Evolutionary conservation across 305 asterid genomes (phyloP).

Genomic region (Lippia alba): DNA sequence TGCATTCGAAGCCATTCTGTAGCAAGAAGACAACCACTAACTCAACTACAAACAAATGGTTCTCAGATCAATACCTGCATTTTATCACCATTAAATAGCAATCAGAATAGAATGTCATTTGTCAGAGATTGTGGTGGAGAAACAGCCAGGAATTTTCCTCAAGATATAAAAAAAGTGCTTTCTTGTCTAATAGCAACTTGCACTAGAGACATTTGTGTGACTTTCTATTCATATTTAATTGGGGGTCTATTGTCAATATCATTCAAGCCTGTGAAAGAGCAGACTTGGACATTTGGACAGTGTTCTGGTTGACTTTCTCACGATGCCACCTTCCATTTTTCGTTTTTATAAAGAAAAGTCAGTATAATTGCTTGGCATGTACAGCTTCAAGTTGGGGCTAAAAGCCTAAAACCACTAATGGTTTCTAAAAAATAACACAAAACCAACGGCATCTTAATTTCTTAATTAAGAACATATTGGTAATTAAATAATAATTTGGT

Average conservation of each 20-base stretch:
- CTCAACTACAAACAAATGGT: conserved; percentile 32
- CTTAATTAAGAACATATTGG: not conserved
- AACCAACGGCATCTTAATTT: too few relatives aligned
- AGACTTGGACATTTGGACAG: not conserved
- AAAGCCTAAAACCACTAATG: not conserved
- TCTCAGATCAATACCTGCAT: conserved; percentile 41
- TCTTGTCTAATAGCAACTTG: too few relatives aligned
- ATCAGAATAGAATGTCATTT: not conserved
- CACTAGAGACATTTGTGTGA: not conserved
- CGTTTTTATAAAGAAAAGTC: not conserved
- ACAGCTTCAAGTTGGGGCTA: not conserved
- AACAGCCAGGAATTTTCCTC: not conserved
- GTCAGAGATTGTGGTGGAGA: not conserved
- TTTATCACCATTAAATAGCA: conserved; percentile 9
- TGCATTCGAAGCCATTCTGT: conserved; percentile 48
- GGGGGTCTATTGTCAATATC: too few relatives aligned
- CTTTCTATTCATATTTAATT: too few relatives aligned
- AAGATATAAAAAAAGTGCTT: too few relatives aligned
- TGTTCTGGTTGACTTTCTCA: not conserved
- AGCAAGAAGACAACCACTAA: conserved; percentile 21
- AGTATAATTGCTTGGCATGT: not conserved
- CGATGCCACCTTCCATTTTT: not conserved
- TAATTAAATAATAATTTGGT: not conserved
- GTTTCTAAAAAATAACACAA: not conserved
- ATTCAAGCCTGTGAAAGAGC: not conserved